phyloP scores from a whole-genome alignment of 1,284 basidiomycete genomes.

The Irpex sp. region DNA sequence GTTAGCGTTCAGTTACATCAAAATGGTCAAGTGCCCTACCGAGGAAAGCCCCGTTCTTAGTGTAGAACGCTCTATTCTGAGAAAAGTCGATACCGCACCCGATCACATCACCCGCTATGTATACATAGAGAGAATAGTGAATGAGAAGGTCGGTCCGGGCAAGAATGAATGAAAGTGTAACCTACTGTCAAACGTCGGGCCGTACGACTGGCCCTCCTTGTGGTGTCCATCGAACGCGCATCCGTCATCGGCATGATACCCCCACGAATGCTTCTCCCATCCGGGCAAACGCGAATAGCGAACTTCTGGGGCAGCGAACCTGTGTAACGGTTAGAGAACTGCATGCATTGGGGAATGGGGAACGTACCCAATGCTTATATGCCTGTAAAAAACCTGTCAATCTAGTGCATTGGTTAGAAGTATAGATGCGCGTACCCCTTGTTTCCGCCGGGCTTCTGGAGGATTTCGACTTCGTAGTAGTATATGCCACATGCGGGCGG shows the following conservation, averaged over 20 bases:
- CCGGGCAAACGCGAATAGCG: slow-evolving; percentile 79
- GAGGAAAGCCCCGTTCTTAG: slow-evolving; percentile 80
- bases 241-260: slow-evolving; percentile 93
- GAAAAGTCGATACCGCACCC: slow-evolving; percentile 91
- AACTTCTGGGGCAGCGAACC: slow-evolving; percentile 47
- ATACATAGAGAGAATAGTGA: slow-evolving; percentile 3
- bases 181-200: slow-evolving; percentile 73
- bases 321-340: slow-evolving; percentile 16
- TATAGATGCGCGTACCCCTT: too few species aligned
- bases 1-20: background rate
- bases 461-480: slow-evolving; percentile 86
- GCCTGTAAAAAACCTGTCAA: slow-evolving; percentile 36
- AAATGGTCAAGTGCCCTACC: slow-evolving; percentile 39
- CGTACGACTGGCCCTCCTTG: slow-evolving; percentile 71
- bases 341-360: background rate
- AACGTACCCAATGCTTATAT: slow-evolving; percentile 72
- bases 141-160: background rate
- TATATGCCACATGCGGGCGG: slow-evolving; percentile 84
- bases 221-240: slow-evolving; percentile 73
- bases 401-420: too few species aligned
- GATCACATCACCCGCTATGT: slow-evolving; percentile 74
- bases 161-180: slow-evolving; percentile 8
- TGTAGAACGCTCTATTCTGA: slow-evolving; percentile 78
- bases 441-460: slow-evolving; percentile 57
- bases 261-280: slow-evolving; percentile 90